phyloP scores from a whole-genome alignment of 768 basidiomycete genomes.

The Lentinus brumalis region DNA sequence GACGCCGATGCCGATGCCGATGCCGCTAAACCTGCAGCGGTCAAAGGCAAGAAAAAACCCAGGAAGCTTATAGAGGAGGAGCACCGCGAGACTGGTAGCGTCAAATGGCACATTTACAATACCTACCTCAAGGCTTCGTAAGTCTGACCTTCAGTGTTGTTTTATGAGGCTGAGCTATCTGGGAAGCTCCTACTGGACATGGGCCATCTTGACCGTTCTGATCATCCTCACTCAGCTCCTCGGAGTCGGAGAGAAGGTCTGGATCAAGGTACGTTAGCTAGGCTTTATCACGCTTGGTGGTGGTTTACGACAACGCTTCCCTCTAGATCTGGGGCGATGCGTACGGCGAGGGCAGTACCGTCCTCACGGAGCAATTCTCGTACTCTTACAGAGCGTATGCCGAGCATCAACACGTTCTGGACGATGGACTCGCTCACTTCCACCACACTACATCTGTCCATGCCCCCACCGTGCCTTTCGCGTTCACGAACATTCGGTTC shows the following conservation, averaged over 20 bases:
- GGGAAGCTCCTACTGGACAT: slow-evolving; percentile 67
- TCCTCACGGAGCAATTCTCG: neutral
- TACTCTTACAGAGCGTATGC: slow-evolving; percentile 9
- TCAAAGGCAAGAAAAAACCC: slow-evolving; percentile 55
- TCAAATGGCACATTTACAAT: slow-evolving; percentile 71
- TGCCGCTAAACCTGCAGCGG: slow-evolving; percentile 29
- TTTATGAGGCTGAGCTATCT: neutral
- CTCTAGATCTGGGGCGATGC: slow-evolving; percentile 70
- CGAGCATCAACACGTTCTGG: slow-evolving; percentile 29
- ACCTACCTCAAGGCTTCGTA: slow-evolving; percentile 74
- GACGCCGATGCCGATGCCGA: slow-evolving; percentile 21
- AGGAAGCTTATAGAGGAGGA: slow-evolving; percentile 81
- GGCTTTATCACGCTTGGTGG: neutral
- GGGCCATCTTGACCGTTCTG: slow-evolving; percentile 52
- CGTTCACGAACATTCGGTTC: slow-evolving; percentile 14
- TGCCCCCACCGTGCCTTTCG: neutral
- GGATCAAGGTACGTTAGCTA: slow-evolving; percentile 61
- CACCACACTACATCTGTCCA: slow-evolving; percentile 22
- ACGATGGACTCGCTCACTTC: slow-evolving; percentile 26
- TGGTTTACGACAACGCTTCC: neutral
- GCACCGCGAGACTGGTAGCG: slow-evolving; percentile 76
- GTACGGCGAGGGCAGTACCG: slow-evolving; percentile 37
- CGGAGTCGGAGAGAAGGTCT: slow-evolving; percentile 62
- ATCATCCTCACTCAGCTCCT: slow-evolving; percentile 50
- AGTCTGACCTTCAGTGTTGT: slow-evolving; percentile 29